phyloP scores from a whole-genome alignment of 2,329 filamentous ascomycete species.

The Ramichloridium luteum region DNA sequence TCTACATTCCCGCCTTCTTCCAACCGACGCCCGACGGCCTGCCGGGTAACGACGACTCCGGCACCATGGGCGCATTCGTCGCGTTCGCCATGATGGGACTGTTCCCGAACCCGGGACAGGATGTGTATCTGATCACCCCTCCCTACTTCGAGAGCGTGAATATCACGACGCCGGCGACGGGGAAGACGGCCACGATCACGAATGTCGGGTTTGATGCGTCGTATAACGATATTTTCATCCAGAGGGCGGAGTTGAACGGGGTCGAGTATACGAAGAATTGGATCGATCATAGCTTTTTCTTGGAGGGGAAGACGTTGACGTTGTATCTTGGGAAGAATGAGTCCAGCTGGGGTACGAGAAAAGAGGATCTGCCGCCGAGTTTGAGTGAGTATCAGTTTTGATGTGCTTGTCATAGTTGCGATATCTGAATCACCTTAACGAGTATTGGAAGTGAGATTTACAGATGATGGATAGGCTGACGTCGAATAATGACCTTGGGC shows the following conservation, averaged over 20 bases:
- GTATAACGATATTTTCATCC: conserved; percentile 25
- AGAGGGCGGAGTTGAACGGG: conserved; percentile 28
- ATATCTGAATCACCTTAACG: no score
- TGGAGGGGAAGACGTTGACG: conserved; percentile 27
- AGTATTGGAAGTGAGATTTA: no score
- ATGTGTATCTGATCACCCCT: conserved; percentile 32
- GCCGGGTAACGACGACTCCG: conserved; percentile 19
- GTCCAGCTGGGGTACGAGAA: conserved; percentile 22
- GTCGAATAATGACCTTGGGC: no score
- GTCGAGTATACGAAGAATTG: conserved; percentile 28
- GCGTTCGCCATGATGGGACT: conserved; percentile 30
- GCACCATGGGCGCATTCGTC: conserved; percentile 31
- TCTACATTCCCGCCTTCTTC: conserved; percentile 30
- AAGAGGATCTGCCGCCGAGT: conserved; percentile 21
- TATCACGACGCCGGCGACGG: conserved; percentile 25
- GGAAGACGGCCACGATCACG: conserved; percentile 27
- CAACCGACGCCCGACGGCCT: conserved; percentile 25
- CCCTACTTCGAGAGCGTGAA: conserved; percentile 29
- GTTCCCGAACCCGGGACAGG: conserved; percentile 20
- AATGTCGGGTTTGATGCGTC: conserved; percentile 28
- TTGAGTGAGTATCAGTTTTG: conserved; percentile 17
- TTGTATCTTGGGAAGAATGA: conserved; percentile 26
- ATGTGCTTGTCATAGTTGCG: no score
- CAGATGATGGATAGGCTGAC: no score
- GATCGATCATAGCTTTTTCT: conserved; percentile 32